These are phyloP conservation scores for Cyamopsis tetragonoloba DNA, from an alignment of 306 rosid genomes.

Conservation along the genomic window DNA sequence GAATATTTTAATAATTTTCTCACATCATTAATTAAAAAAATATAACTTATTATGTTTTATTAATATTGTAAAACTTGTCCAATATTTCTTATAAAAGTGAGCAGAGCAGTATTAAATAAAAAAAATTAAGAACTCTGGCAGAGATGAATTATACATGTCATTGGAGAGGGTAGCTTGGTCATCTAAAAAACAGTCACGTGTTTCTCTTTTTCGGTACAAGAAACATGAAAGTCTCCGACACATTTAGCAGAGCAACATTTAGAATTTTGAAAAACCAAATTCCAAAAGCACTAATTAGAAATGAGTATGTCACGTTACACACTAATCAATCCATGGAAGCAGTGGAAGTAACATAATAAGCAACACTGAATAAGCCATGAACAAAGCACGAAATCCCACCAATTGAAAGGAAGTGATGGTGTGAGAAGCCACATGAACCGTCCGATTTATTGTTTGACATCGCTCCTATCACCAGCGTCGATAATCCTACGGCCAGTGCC, in stretches of 20 bases:
- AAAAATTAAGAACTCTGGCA: neutral
- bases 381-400: conserved; percentile 89
- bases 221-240: conserved; percentile 27
- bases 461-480: conserved; percentile 84
- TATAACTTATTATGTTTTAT: too few relatives aligned
- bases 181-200: neutral
- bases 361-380: conserved; percentile 71
- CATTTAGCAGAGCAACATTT: conserved; percentile 1
- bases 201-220: conserved; percentile 4
- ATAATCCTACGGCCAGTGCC: conserved; percentile 66
- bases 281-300: conserved; percentile 23
- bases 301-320: conserved; percentile 13
- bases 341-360: conserved; percentile 74
- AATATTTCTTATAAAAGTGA: too few relatives aligned
- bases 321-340: conserved; percentile 43
- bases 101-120: too few relatives aligned
- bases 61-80: too few relatives aligned
- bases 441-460: conserved; percentile 73
- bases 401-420: conserved; percentile 91
- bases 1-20: too few relatives aligned
- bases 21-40: too few relatives aligned
- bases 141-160: neutral
- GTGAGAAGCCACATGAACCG: conserved; percentile 81
- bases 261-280: conserved; percentile 3
- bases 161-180: conserved; percentile 3